Base-by-base conservation (phyloP, 331 rosid genomes). In the Stylosanthes scabra region DNA sequence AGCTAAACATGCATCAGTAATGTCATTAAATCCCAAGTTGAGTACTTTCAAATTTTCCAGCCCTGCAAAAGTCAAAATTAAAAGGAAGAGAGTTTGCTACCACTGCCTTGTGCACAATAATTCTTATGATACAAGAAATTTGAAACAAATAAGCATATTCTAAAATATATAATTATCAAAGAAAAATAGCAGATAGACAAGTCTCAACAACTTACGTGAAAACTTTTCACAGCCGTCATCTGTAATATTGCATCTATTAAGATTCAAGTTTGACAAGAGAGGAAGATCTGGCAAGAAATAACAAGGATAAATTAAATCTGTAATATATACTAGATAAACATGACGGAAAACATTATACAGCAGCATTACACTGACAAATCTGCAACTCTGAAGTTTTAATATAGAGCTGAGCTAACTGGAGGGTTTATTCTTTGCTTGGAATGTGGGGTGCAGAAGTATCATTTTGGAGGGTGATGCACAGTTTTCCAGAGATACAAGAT, bases 21-120 rank as follows among this genome's bases (percentile, higher is more conserved):
- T 83, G 66, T 76, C 85, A 68, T 83, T 91, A 83, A 88, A 88
- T 44, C 89, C 97, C 89, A 94, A 76, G 88, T 91, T 89, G 40
- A 94, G 63, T n/a, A 86, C 84, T 64, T 87, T 85, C 81, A 94
- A 83, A 68, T 86, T 92, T 58, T 76, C 79, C 66, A 91, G 83
- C 74, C 91, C 99, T 94, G 87, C 82, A 77, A 44, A 50, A 40
- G n/a, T 31, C 5, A 31, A 31, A 31, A 31, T 31, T 39, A 15
- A 62, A 39, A 61, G 8, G 4, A 60, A 37, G 62, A 2, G 14
- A 27, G 31, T 31, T 31, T 58, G 44, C 65, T 13, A 59, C 45
- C 2, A 31, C 13, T 59, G 34, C n/a, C 13, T 42, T 31, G 7
- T 59, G 51, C 37, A 9, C 59, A 14, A 69, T 31, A 69, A 55